Evolutionary conservation across 1,139 yeast genomes (phyloP).

Genomic region (Taphrina wiesneri): DNA sequence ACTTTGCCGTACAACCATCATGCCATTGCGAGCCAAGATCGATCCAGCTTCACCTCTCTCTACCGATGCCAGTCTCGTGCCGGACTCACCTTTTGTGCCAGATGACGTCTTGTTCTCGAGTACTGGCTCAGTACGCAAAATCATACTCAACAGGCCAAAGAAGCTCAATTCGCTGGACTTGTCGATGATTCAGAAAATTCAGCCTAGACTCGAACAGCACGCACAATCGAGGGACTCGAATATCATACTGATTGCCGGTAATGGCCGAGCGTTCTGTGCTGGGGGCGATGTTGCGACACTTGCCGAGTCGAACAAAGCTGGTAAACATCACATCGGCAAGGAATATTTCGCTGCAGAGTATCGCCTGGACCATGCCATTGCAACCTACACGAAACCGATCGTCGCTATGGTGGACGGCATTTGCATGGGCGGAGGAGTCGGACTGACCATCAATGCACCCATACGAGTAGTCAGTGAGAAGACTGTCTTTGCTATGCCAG

Average conservation of each 20-base stretch:
- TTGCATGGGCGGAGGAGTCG: constrained; percentile 97
- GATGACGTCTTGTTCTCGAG: constrained; percentile 59
- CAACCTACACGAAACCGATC: constrained; percentile 81
- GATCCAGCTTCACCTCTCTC: constrained; percentile 34
- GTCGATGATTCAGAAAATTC: constrained; percentile 73
- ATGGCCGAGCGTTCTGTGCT: constrained; percentile 48
- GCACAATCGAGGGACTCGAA: constrained; percentile 5
- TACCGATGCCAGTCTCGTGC: neutral
- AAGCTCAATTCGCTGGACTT: constrained; percentile 83
- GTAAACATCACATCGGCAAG: constrained; percentile 45
- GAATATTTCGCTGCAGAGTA: constrained; percentile 76
- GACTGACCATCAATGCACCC: constrained; percentile 87
- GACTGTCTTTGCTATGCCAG: constrained; percentile 96
- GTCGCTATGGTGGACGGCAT: constrained; percentile 86
- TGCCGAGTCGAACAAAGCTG: constrained; percentile 49
- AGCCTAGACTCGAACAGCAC: constrained; percentile 57
- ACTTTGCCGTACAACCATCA: constrained; percentile 22
- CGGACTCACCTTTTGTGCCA: constrained; percentile 4
- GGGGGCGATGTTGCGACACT: constrained; percentile 45
- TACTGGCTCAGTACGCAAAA: constrained; percentile 67
- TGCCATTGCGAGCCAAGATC: constrained; percentile 46
- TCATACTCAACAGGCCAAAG: constrained; percentile 74
- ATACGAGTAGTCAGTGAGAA: constrained; percentile 88
- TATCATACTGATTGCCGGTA: constrained; percentile 26
- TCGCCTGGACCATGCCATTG: constrained; percentile 72